phyloP scores from a whole-genome alignment of 805 yeast genomes.

The Isabelozyma rhagii region DNA sequence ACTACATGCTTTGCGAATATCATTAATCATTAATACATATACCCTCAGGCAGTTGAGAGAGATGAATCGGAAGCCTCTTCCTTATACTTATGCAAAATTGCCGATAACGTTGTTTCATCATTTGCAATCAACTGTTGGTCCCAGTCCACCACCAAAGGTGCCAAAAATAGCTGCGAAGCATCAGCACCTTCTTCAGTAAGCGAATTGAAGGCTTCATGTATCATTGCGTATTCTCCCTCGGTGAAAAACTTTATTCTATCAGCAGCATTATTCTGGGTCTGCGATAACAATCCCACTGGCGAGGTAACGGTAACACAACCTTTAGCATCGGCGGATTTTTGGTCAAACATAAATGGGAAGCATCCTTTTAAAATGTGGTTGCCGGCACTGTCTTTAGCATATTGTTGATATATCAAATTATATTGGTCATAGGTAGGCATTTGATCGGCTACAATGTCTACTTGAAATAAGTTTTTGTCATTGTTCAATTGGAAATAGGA shows the following conservation, averaged over 20 bases:
- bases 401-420: constrained; percentile 22
- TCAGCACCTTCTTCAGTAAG: constrained; percentile 20
- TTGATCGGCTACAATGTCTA: constrained; percentile 35
- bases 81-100: constrained; percentile 28
- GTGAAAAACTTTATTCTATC: constrained; percentile 28
- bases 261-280: constrained; percentile 11
- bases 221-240: constrained; percentile 35
- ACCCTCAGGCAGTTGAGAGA: not conserved
- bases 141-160: constrained; percentile 46
- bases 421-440: constrained; percentile 45
- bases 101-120: constrained; percentile 28
- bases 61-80: not conserved
- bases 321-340: constrained; percentile 10
- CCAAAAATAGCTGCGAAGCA: constrained; percentile 32
- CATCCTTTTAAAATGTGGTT: constrained; percentile 24
- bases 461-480: constrained; percentile 26
- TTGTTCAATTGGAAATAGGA: constrained; percentile 29
- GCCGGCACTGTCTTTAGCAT: constrained; percentile 20
- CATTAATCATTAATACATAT: not conserved
- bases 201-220: constrained; percentile 33
- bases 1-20: no score
- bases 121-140: constrained; percentile 40
- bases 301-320: constrained; percentile 17
- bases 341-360: constrained; percentile 37
- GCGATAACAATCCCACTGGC: constrained; percentile 11